These are phyloP conservation scores for Saccharomyces hybrid DNA, from an alignment of 1,139 yeast species.

Conservation along the genomic window DNA sequence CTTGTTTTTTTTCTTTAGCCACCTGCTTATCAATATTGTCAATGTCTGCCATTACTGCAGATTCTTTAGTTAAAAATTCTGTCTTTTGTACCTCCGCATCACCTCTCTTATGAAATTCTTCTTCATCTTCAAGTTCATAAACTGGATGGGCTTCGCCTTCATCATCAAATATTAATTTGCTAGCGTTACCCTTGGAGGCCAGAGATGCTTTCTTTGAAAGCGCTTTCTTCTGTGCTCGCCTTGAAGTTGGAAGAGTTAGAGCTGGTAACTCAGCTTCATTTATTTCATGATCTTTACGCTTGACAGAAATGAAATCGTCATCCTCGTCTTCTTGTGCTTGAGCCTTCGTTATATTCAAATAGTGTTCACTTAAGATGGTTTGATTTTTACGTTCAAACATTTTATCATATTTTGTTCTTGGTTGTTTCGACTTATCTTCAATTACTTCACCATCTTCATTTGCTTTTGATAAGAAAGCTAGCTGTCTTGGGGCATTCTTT, in stretches of 20 bases:
- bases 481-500: slow-evolving; percentile 74
- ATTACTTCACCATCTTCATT: slow-evolving; percentile 60
- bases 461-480: slow-evolving; percentile 49
- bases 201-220: slow-evolving; percentile 72
- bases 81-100: slow-evolving; percentile 63
- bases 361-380: slow-evolving; percentile 84
- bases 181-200: slow-evolving; percentile 58
- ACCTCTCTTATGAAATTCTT: slow-evolving; percentile 72
- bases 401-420: slow-evolving; percentile 84
- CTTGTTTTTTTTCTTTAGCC: slow-evolving; percentile 79
- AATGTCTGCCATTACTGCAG: slow-evolving; percentile 56
- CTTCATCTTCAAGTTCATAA: slow-evolving; percentile 87
- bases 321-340: slow-evolving; percentile 42
- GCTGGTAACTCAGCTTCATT: slow-evolving; percentile 60
- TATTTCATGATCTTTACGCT: slow-evolving; percentile 65
- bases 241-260: slow-evolving; percentile 58
- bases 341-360: slow-evolving; percentile 54
- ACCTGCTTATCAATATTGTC: slow-evolving; percentile 72
- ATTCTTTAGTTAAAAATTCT: slow-evolving; percentile 59
- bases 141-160: slow-evolving; percentile 91
- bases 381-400: slow-evolving; percentile 96
- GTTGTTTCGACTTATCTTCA: slow-evolving; percentile 39
- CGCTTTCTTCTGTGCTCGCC: slow-evolving; percentile 82
- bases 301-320: slow-evolving; percentile 77
- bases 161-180: slow-evolving; percentile 82